Conservation (phyloP, 2,329 filamentous ascomycete genomes). For the Neoarthrinium moseri region DNA sequence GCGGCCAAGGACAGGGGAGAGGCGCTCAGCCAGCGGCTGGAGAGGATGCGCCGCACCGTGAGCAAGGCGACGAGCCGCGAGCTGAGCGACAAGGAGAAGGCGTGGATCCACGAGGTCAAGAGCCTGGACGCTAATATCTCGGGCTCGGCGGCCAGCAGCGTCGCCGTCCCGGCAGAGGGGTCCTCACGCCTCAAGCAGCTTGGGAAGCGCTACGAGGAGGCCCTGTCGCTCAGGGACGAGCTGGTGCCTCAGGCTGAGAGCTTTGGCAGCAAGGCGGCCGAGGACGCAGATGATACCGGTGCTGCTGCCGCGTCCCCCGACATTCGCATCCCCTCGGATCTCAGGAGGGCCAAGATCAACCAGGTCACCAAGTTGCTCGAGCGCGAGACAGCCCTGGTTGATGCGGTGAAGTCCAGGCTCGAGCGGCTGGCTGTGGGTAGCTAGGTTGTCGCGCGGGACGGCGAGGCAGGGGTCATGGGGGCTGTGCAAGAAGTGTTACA, state of each 20-base stretch:
- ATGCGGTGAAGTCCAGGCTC: constrained; percentile 62
- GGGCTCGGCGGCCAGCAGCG: constrained; percentile 28
- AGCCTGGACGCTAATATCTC: constrained; percentile 39
- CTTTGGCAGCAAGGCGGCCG: constrained; percentile 31
- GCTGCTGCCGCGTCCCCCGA: constrained; percentile 34
- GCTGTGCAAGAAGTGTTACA: too few relatives aligned
- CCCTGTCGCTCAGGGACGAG: constrained; percentile 52
- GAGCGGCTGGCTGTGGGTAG: constrained; percentile 48
- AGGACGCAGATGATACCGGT: constrained; percentile 24
- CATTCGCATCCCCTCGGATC: constrained; percentile 56
- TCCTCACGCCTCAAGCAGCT: constrained; percentile 44
- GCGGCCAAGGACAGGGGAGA: constrained; percentile 45
- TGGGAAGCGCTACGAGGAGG: constrained; percentile 57
- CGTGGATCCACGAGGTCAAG: constrained; percentile 45
- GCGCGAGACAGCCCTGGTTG: constrained; percentile 66
- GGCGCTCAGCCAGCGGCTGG: constrained; percentile 50
- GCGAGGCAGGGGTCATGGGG: too few relatives aligned
- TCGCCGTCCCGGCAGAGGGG: constrained; percentile 27
- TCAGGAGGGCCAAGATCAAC: constrained; percentile 61
- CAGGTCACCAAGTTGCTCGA: constrained; percentile 64
- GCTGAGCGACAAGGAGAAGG: constrained; percentile 61
- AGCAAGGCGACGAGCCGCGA: constrained; percentile 47
- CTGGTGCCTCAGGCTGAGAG: constrained; percentile 51
- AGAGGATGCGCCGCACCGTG: constrained; percentile 40
- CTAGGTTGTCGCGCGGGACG: constrained; percentile 13